Percentiles rank a stretch among this genome's conserved stretches.
These are phyloP conservation scores for Naganishia randhawae DNA, from an alignment of 768 basidiomycete genomes.

Conservation along the genomic window DNA sequence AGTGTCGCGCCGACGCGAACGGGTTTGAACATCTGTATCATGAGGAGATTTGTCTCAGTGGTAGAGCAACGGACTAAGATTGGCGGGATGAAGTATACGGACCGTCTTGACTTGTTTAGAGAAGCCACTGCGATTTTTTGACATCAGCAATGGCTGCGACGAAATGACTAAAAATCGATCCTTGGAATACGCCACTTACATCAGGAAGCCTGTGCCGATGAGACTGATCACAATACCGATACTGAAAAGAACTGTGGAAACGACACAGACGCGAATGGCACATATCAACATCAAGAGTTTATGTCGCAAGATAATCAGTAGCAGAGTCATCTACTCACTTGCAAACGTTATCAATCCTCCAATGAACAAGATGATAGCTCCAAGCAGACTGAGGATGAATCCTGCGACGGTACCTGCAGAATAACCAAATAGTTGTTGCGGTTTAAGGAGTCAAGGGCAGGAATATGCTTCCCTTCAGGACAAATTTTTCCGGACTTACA, in stretches of 20 bases:
- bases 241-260: slow-evolving; percentile 59
- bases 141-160: neutral
- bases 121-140: slow-evolving; percentile 40
- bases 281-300: too few relatives aligned
- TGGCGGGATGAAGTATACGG: slow-evolving; percentile 34
- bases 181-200: slow-evolving; percentile 58
- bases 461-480: neutral
- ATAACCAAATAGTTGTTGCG: neutral
- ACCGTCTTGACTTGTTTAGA: slow-evolving; percentile 75
- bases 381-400: slow-evolving; percentile 74
- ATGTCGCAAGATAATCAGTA: neutral
- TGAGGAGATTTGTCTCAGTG: neutral
- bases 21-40: slow-evolving; percentile 83
- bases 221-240: slow-evolving; percentile 78
- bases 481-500: slow-evolving; percentile 59
- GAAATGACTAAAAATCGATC: neutral
- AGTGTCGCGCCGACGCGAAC: slow-evolving; percentile 77
- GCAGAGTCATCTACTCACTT: slow-evolving; percentile 55
- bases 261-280: neutral
- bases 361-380: slow-evolving; percentile 70
- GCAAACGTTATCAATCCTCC: slow-evolving; percentile 68
- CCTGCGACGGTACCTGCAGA: slow-evolving; percentile 65
- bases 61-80: neutral
- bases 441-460: slow-evolving; percentile 1
- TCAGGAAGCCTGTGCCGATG: slow-evolving; percentile 82